Conservation (phyloP, 2,329 filamentous ascomycete species). For the Trichoderma atrobrunneum region DNA sequence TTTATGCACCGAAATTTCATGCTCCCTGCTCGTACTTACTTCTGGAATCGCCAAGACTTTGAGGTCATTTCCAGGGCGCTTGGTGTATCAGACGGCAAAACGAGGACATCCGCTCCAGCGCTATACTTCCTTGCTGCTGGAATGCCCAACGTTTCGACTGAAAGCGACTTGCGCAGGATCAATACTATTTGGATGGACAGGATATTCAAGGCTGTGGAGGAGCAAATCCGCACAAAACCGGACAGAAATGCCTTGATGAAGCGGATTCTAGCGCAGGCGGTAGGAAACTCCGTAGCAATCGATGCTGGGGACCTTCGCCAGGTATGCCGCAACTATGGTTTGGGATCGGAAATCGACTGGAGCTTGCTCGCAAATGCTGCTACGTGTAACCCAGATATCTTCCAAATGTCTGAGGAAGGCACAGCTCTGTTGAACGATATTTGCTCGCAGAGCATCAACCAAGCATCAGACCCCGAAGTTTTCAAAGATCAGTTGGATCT, state of each 20-base stretch:
- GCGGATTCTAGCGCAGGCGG: conserved; percentile 32
- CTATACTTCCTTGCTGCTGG: conserved; percentile 44
- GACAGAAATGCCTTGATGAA: conserved; percentile 32
- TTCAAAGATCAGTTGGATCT: conserved; percentile 33
- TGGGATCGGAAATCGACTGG: conserved; percentile 42
- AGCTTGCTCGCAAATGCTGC: conserved; percentile 40
- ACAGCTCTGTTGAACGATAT: conserved; percentile 39
- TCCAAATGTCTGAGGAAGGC: conserved; percentile 42
- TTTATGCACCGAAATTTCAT: conserved; percentile 53
- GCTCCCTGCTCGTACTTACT: conserved; percentile 49
- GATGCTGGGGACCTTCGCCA: conserved; percentile 40
- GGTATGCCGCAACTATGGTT: conserved; percentile 43
- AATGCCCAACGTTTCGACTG: conserved; percentile 25
- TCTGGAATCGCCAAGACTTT: conserved; percentile 42
- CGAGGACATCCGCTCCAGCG: conserved; percentile 40
- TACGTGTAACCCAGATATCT: conserved; percentile 47
- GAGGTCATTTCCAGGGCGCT: conserved; percentile 43
- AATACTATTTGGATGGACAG: conserved; percentile 40
- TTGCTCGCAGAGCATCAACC: conserved; percentile 35
- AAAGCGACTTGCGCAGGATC: conserved; percentile 33
- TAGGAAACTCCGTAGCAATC: conserved; percentile 33
- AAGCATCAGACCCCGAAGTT: conserved; percentile 22
- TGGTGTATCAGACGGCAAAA: conserved; percentile 35
- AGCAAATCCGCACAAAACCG: conserved; percentile 25
- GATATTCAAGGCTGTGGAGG: conserved; percentile 35